Percentiles rank a stretch among this genome's conserved stretches.
These are phyloP conservation scores for Aspergillus hancockii DNA, from an alignment of 495 filamentous ascomycete species.

Conservation along the genomic window DNA sequence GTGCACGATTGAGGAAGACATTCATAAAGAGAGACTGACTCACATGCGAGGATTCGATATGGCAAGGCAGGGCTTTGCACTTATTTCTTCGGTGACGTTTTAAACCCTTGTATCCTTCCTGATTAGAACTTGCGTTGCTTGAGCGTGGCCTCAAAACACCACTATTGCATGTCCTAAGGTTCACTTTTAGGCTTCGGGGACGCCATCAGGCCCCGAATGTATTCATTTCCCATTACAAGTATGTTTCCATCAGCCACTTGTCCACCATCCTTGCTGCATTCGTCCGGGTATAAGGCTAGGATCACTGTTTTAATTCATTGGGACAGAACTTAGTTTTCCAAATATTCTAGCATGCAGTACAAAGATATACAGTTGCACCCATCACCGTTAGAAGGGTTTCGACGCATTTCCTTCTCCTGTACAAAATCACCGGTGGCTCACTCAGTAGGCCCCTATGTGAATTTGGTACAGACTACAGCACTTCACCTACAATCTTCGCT, in stretches of 20 bases:
- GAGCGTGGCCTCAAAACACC: not conserved
- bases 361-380: not conserved
- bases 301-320: not conserved
- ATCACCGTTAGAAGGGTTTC: not conserved
- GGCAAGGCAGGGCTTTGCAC: not conserved
- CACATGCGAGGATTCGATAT: slow-evolving; percentile 2
- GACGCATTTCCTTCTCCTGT: not conserved
- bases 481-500: slow-evolving; percentile 95
- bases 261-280: not conserved
- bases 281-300: not conserved
- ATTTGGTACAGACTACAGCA: slow-evolving; percentile 57
- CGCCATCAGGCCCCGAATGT: not conserved
- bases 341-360: not conserved
- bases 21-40: slow-evolving; percentile 23
- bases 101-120: not conserved
- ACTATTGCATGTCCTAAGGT: not conserved
- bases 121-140: not conserved
- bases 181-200: not conserved
- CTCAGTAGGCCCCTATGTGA: not conserved
- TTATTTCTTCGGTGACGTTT: not conserved
- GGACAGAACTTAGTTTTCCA: not conserved
- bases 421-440: not conserved
- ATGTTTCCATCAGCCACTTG: too few relatives aligned
- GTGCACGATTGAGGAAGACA: slow-evolving; percentile 39
- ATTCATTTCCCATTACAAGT: not conserved